Evolutionary conservation across 768 basidiomycete species (phyloP).

Genomic region (Plicaturopsis crispa): DNA sequence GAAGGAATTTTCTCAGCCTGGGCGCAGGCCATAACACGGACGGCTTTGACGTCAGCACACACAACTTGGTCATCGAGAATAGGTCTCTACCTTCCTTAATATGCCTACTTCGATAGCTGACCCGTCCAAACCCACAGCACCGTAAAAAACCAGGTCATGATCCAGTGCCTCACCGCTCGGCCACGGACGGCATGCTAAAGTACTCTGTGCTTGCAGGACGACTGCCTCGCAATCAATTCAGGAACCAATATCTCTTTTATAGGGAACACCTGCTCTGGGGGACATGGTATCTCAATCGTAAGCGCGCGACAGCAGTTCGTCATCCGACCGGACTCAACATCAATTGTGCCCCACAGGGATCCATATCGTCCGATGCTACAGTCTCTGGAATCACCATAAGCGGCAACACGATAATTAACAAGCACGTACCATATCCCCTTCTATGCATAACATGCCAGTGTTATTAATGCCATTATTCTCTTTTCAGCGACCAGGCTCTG

Average conservation of each 20-base stretch:
- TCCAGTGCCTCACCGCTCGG: too few species aligned
- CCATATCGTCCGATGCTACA: conserved; percentile 36
- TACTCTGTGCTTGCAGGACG: too few species aligned
- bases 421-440: conserved; percentile 23
- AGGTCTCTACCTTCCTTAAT: conserved; percentile 43
- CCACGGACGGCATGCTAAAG: too few species aligned
- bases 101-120: too few species aligned
- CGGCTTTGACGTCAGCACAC: conserved; percentile 14
- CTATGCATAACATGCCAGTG: background rate
- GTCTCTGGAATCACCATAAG: conserved; percentile 41
- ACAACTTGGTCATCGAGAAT: conserved; percentile 25
- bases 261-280: conserved; percentile 29
- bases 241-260: conserved; percentile 22
- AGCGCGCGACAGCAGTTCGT: too few species aligned
- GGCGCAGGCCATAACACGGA: conserved; percentile 15
- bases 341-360: conserved; percentile 38
- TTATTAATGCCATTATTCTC: background rate
- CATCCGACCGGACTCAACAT: too few species aligned
- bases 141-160: too few species aligned
- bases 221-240: too few species aligned
- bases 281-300: conserved; percentile 42
- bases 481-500: conserved; percentile 39
- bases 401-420: conserved; percentile 48
- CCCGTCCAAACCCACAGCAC: too few species aligned
- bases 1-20: too few species aligned